Conservation (phyloP, 2,329 filamentous ascomycete species). For the Passalora sequoiae region DNA sequence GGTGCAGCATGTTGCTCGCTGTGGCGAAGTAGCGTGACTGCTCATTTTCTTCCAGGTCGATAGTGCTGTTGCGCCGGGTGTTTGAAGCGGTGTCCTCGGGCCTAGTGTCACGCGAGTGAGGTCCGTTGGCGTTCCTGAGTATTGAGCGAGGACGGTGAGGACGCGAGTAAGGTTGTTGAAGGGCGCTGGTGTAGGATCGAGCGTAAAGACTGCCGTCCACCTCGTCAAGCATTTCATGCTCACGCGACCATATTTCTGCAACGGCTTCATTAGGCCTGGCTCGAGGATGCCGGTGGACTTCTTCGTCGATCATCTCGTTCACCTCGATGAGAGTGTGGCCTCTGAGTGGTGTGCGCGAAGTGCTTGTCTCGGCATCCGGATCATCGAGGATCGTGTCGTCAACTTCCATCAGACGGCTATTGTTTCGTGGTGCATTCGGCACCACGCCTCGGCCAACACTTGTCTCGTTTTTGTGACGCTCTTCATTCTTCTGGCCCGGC, state of each 20-base stretch:
- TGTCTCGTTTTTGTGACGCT: too few relatives aligned
- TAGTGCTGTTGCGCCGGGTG: constrained; percentile 27
- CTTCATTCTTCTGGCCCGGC: too few relatives aligned
- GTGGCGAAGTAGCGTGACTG: constrained; percentile 22
- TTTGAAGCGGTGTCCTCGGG: constrained; percentile 24
- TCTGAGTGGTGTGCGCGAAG: constrained; percentile 4
- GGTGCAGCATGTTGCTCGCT: constrained; percentile 15
- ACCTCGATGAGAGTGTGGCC: constrained; percentile 22
- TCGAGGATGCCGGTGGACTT: not conserved
- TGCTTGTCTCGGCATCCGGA: constrained; percentile 1
- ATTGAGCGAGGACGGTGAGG: constrained; percentile 21
- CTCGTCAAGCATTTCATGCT: constrained; percentile 2
- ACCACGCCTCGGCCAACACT: too few relatives aligned
- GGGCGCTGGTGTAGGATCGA: constrained; percentile 1
- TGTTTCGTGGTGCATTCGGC: not conserved
- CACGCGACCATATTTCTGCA: not conserved
- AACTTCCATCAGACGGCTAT: not conserved
- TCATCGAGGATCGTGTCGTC: constrained; percentile 12
- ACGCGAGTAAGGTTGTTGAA: too few relatives aligned
- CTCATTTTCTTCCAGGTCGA: constrained; percentile 11
- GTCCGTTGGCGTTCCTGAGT: constrained; percentile 17
- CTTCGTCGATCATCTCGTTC: constrained; percentile 23
- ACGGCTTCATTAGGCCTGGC: not conserved
- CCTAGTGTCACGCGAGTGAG: constrained; percentile 10
- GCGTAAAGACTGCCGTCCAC: not conserved